Evolutionary conservation across 306 rosid genomes (phyloP), one percentile per base, ranked within the genome.

Genomic region (Cucumis melo): DNA sequence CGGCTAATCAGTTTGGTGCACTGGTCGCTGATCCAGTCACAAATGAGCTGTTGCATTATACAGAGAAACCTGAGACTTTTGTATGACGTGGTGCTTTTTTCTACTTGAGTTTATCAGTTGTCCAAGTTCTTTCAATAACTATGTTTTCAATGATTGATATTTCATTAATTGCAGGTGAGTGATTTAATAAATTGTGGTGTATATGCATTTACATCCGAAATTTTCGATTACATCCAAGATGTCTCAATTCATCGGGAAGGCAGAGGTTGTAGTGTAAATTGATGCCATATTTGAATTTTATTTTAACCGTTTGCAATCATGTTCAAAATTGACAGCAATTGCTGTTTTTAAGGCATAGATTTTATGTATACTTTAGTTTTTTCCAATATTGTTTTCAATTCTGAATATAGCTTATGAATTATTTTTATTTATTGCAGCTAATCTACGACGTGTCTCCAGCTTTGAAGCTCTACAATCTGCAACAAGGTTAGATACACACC

Each of bases 11-110:
- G 83, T 95, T 95, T 68, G 99, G 99, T 71, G 99, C 92, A 85
- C 83, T 95, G 85, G 92, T 95, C 17, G 92, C 99, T 81, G 99
- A 95, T 95, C 98, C 98, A 19, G 20, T 38, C 82, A 90, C 96
- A 79, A 90, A 90, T 15, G 99, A 95, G 78, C 77, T 95, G 44
- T 86, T 95, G 89, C 99, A 95, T 86, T 95, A 95, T 84, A 95
- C 92, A 2, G 99, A 95, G 87, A 95, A 87, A 82, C 99, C 99
- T 29, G 98, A 95, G 78, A 95, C 99, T 78, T 82, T 82, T 78
- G 86, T 80, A 81, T 0, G 85, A 78, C 2, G 36, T 11, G 10
- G 17, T 81, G 38, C 56, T 68, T 67, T 68, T 64, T 68, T 68
- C 5, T 42, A 39, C 34, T 14, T 21, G 0, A 44, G 58, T 24